Evolutionary conservation across 2,329 filamentous ascomycete genomes (phyloP).

Genomic region (Ophiostoma sp.): DNA sequence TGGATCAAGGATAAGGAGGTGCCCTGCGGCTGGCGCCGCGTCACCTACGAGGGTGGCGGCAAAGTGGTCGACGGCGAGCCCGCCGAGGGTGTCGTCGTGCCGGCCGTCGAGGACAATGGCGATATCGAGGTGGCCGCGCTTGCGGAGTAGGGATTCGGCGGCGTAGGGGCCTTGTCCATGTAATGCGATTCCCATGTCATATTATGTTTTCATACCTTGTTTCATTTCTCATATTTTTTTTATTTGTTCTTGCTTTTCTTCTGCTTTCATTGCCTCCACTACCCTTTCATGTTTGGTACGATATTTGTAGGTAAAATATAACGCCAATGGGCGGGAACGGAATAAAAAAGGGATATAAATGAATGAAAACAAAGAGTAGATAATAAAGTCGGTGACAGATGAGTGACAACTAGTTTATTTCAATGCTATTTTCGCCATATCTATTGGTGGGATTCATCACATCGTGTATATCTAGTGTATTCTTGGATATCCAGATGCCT

Average conservation of each 20-base stretch:
- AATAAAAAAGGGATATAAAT: neutral
- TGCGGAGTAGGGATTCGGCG: too few species aligned
- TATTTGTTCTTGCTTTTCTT: neutral
- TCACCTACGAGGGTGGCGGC: constrained; percentile 61
- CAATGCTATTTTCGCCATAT: neutral
- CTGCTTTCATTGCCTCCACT: neutral
- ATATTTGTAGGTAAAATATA: neutral
- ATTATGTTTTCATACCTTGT: neutral
- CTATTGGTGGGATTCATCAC: neutral
- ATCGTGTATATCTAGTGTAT: too few species aligned
- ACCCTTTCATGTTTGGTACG: constrained; percentile 2
- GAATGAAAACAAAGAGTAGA: neutral
- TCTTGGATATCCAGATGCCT: too few species aligned
- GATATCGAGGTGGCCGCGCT: constrained; percentile 33
- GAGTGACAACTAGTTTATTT: neutral
- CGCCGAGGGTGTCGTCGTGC: constrained; percentile 47
- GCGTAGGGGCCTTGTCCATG: too few species aligned
- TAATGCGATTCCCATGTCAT: neutral
- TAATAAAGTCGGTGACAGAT: neutral
- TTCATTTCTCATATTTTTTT: neutral
- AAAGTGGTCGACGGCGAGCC: constrained; percentile 56
- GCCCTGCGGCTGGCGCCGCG: constrained; percentile 61
- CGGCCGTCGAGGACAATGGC: constrained; percentile 44
- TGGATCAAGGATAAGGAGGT: constrained; percentile 65
- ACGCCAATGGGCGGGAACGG: neutral